phyloP scores from a whole-genome alignment of 2,329 filamentous ascomycete species.

The Ustulina deusta region DNA sequence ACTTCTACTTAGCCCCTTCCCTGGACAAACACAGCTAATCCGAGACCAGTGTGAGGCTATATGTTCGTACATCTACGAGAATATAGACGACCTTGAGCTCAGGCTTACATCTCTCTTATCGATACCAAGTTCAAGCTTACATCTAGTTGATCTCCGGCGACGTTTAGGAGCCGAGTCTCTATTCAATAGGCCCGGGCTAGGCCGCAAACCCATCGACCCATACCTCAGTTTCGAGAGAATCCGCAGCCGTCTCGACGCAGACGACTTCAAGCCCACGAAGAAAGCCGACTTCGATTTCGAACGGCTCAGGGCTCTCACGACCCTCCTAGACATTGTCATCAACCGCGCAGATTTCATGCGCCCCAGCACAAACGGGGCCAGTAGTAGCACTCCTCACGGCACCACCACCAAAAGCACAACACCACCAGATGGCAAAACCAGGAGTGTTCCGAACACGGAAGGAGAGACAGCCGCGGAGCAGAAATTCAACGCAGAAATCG shows the following conservation, averaged over 20 bases:
- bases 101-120: slow-evolving; percentile 69
- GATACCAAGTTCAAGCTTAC: slow-evolving; percentile 65
- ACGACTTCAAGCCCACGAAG: slow-evolving; percentile 65
- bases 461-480: slow-evolving; percentile 40
- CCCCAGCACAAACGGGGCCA: not conserved
- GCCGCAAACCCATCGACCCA: slow-evolving; percentile 56
- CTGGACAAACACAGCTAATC: slow-evolving; percentile 6
- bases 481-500: slow-evolving; percentile 77
- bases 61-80: slow-evolving; percentile 60
- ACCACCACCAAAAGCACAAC: slow-evolving; percentile 35
- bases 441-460: not conserved
- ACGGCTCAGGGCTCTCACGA: slow-evolving; percentile 72
- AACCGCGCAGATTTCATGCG: slow-evolving; percentile 67
- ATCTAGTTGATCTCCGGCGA: slow-evolving; percentile 71
- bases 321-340: slow-evolving; percentile 79
- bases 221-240: slow-evolving; percentile 58
- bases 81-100: slow-evolving; percentile 62
- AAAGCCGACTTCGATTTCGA: slow-evolving; percentile 76
- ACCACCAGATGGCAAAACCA: slow-evolving; percentile 51
- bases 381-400: slow-evolving; percentile 51
- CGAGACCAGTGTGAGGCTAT: slow-evolving; percentile 61
- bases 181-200: slow-evolving; percentile 62
- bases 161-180: slow-evolving; percentile 75
- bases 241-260: slow-evolving; percentile 59
- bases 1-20: not conserved